A percentile compares a stretch with the other conserved stretches of the same genome.
phyloP scores from a whole-genome alignment of 148 eudicot species.

The Camellia granthamiana region DNA sequence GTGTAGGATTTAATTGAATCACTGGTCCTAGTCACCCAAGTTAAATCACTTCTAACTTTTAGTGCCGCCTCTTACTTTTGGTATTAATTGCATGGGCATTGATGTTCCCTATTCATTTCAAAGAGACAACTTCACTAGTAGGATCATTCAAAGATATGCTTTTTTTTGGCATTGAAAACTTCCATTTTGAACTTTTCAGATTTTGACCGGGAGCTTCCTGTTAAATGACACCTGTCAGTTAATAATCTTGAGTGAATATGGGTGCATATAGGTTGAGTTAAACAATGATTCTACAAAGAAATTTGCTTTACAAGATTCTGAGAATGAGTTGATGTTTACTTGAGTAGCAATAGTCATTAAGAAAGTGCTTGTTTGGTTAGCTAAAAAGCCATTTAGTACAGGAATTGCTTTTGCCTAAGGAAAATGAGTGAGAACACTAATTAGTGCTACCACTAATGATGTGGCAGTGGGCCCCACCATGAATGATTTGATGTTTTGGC shows the following conservation, averaged over 20 bases:
- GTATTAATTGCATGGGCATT: constrained; percentile 5
- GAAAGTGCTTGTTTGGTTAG: no score
- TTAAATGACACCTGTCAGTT: constrained; percentile 14
- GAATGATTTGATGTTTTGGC: no score
- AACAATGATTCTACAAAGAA: neutral
- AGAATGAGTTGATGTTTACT: no score
- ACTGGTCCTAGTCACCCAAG: constrained; percentile 6
- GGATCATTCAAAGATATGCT: neutral
- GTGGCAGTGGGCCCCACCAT: no score
- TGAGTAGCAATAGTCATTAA: no score
- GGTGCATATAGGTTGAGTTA: neutral
- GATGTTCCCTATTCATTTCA: no score
- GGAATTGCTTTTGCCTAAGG: no score
- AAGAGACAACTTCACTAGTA: neutral
- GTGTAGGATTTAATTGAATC: constrained; percentile 8
- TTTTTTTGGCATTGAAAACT: constrained; percentile 18
- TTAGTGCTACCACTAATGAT: no score
- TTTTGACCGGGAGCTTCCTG: neutral
- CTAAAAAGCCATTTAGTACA: no score
- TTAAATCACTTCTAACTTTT: constrained; percentile 18
- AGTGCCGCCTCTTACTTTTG: constrained; percentile 25
- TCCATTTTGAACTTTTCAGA: constrained; percentile 17
- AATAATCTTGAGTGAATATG: neutral
- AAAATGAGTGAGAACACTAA: no score
- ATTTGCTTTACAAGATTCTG: constrained; percentile 1